Conservation (phyloP, 306 rosid genomes). For the Cyamopsis tetragonoloba region DNA sequence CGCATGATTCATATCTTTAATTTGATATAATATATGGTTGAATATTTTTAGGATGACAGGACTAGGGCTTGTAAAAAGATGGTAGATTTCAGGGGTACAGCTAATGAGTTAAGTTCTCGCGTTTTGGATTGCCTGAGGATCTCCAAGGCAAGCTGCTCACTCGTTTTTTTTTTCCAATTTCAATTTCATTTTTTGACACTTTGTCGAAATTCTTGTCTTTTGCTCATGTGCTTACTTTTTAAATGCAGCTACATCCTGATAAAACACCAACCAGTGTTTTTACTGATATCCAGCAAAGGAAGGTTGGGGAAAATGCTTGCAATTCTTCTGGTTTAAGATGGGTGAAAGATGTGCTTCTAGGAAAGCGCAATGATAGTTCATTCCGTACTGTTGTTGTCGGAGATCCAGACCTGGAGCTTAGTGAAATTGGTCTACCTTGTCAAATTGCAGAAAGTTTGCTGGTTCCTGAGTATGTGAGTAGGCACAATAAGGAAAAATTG, state of each 20-base stretch:
- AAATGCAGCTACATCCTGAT: slow-evolving; percentile 73
- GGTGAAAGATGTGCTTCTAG: slow-evolving; percentile 92
- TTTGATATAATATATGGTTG: slow-evolving; percentile 26
- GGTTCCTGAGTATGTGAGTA: slow-evolving; percentile 63
- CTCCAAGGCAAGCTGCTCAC: slow-evolving; percentile 65
- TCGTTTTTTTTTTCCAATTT: neutral
- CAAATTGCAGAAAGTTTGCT: slow-evolving; percentile 77
- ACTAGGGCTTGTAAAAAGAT: slow-evolving; percentile 70
- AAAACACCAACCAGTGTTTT: slow-evolving; percentile 45
- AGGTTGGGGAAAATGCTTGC: slow-evolving; percentile 59
- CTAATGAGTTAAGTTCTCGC: slow-evolving; percentile 73
- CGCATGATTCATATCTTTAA: slow-evolving; percentile 21
- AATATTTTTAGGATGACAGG: slow-evolving; percentile 66
- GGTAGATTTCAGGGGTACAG: slow-evolving; percentile 78
- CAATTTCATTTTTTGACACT: slow-evolving; percentile 9
- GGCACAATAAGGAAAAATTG: slow-evolving; percentile 56
- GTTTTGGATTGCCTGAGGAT: slow-evolving; percentile 76
- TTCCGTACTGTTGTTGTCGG: slow-evolving; percentile 86
- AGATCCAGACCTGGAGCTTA: slow-evolving; percentile 77
- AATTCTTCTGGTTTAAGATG: slow-evolving; percentile 84
- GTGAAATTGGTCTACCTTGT: slow-evolving; percentile 80
- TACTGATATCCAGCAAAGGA: slow-evolving; percentile 45
- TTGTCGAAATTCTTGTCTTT: slow-evolving; percentile 9
- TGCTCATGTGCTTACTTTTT: slow-evolving; percentile 34
- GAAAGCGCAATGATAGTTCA: slow-evolving; percentile 80